Evolutionary conservation across 805 yeast species (phyloP), one percentile per base, ranked within the genome.

Genomic region (Tetrapisispora namnaoensis): DNA sequence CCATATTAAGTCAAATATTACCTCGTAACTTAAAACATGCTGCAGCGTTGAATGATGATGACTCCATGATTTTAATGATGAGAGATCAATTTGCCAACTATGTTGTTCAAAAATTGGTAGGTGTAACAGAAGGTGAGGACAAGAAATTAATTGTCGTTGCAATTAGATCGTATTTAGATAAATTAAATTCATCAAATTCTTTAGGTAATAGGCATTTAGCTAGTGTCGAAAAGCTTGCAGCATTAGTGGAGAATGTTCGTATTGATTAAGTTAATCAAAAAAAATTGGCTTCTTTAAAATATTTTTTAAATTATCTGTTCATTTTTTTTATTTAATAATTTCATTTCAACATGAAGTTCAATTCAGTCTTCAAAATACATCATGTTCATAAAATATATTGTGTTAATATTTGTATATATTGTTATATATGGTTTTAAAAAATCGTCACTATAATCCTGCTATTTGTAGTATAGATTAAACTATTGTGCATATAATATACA

Each of bases 81-180:
- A 87, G 87, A 63, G 99, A 93, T 66, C 98, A 93, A 65, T 93
- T 84, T 69, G 99, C 98, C 22, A 93, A 93, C 67, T 93, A 93
- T 63, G 99, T 93, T 43, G 88, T 93, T 45, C 99, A 93, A 67
- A 90, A 91, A 65, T 75, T 93, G 58, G 90, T 93, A 39, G 95
- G 87, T 53, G 83, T 85, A 2, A 77, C 90, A 37, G 79, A 78
- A 52, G 84, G 84, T 42, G 74, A 74, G 35, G 86, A 86, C 58
- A 83, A 86, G 67, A 80, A 73, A 45, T 64, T 79, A 30, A 73
- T 93, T 52, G 87, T 89, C 45, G 71, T 76, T 49, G 83, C 84
- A 57, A 86, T 91, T 53, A 79, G 82, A 68, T 87, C 86, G 46
- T 90, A 86, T 60, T 73, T 91, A 67, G 83, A 83, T 55, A 78